Base-by-base conservation (phyloP, 2,329 filamentous ascomycete genomes). In the Talaromyces funiculosus region DNA sequence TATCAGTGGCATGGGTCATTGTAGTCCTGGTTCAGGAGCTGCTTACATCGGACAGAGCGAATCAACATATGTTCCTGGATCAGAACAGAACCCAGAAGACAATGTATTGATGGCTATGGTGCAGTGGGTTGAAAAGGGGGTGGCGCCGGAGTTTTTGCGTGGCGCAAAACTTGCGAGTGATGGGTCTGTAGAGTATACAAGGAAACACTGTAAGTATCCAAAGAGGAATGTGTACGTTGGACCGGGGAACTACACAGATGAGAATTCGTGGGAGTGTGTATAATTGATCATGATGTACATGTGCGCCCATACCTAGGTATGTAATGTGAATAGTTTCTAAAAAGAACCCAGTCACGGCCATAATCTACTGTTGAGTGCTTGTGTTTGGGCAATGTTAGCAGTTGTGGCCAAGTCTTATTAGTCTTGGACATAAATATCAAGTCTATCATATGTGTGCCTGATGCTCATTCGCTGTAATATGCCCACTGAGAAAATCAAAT, bases 1-100 rank as follows among this genome's bases (percentile, higher is more conserved):
- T 20, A 75, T 85, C n/a, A 81, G 81, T 0, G 82, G 82, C 0
- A 81, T 84, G 79, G 71, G 70, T 10, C 82, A 84, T 67, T 84
- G 82, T 64, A 60, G 61, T 2, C 64, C 66, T 1, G 79, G 78
- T 5, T 70, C 73, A n/a, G 75, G 78, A 42, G 73, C 78, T 3
- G 73, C 76, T 65, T 73, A 24, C 12, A 59, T 59, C 10, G 57
- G 57, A 12, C 35, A 59, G 24, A 9, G 10, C 4, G 6, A 20
- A 1, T 4, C 3, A 1, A 38, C 33, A 14, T 22, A 51, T 31
- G 47, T 38, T 31, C 49, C 31, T 2, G 72, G 63, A 73, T 81
- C 64, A n/a, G 29, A 53, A n/a, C 3, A 53, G 2, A 2, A 26
- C 2, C 67, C 72, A 2, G 68, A 75, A 37, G 71, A 78, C 62